Evolutionary conservation across 352 stramenopile genomes (phyloP), one percentile per base, ranked within the genome.

Genomic region (Phytopythium vexans): DNA sequence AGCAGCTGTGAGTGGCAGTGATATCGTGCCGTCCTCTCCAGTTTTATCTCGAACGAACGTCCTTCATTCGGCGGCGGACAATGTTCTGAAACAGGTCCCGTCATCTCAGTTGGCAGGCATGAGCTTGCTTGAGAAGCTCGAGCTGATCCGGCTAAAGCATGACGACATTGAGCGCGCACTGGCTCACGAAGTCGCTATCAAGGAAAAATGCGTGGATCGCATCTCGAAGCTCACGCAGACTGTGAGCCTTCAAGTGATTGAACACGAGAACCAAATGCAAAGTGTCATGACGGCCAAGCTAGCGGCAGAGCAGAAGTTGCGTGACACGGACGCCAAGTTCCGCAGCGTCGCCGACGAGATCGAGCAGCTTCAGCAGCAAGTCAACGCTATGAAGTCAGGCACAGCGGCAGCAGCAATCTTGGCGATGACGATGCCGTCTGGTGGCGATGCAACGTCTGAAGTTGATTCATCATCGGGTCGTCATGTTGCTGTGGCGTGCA

Each of bases 191-290:
- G 64, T 55, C 2, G 77, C 72, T 1, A 69, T 86, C 6, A 89
- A 89, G 60, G 62, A 76, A n/a, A 86, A 88, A 36, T 89, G 79
- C 38, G 72, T 86, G 5, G 76, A 83, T 35, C 72, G 76, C 8
- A 89, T 89, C 41, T 81, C 79, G 8, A 77, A 81, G 51, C 60
- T 89, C 11, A 86, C 70, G 40, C 79, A 89, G 41, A 84, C 74
- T 1, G 83, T 89, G 64, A 83, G 66, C 34, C 83, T 82, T 31
- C 76, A 87, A 35, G 68, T 80, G 1, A 54, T 72, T 6, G 76
- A 89, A 51, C 74, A 87, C 41, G 74, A 86, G 41, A 74, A 86
- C n/a, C 69, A 79, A 42, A 42, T 90, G 33, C 61, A 82, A 35
- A 54, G 64, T 37, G 61, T 71, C 35, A 39, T 82, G n/a, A 41